Conservation (phyloP, 192 early-diverging fungal species). For the Mortierella alpina region DNA sequence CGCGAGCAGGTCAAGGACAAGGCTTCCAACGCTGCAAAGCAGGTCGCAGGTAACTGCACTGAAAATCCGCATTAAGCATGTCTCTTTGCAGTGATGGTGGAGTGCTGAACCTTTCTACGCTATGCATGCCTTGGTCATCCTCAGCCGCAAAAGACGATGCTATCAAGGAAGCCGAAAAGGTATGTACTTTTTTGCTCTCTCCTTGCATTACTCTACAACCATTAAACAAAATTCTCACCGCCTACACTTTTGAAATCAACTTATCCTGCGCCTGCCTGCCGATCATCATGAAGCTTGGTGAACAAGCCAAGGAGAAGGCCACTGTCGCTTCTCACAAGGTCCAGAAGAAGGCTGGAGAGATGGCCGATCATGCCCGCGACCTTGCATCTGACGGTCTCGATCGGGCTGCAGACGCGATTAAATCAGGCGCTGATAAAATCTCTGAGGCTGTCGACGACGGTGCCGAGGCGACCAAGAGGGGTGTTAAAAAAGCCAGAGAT, state of each 20-base stretch:
- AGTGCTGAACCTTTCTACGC: background rate
- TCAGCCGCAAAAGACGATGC: conserved; percentile 33
- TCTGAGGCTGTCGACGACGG: conserved; percentile 23
- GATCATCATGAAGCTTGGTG: conserved; percentile 18
- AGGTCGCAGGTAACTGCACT: conserved; percentile 20
- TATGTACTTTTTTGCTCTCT: background rate
- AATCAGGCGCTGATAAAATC: conserved; percentile 17
- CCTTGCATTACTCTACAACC: no score
- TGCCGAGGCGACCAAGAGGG: conserved; percentile 9
- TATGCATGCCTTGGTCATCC: background rate
- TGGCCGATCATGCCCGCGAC: conserved; percentile 34
- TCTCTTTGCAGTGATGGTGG: background rate
- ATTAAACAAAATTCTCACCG: background rate
- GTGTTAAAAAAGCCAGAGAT: conserved; percentile 13
- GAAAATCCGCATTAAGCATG: background rate
- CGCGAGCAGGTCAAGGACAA: conserved; percentile 26
- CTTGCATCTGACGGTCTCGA: conserved; percentile 40
- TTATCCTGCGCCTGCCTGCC: background rate
- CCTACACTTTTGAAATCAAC: background rate
- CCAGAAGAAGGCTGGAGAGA: conserved; percentile 33
- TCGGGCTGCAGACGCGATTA: conserved; percentile 18
- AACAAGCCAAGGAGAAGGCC: conserved; percentile 36
- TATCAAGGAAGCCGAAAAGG: conserved; percentile 44
- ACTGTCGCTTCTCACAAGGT: conserved; percentile 17
- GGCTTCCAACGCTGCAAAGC: conserved; percentile 11